These are phyloP conservation scores for Cerioporus squamosus DNA, from an alignment of 1,284 basidiomycete species.

Conservation along the genomic window DNA sequence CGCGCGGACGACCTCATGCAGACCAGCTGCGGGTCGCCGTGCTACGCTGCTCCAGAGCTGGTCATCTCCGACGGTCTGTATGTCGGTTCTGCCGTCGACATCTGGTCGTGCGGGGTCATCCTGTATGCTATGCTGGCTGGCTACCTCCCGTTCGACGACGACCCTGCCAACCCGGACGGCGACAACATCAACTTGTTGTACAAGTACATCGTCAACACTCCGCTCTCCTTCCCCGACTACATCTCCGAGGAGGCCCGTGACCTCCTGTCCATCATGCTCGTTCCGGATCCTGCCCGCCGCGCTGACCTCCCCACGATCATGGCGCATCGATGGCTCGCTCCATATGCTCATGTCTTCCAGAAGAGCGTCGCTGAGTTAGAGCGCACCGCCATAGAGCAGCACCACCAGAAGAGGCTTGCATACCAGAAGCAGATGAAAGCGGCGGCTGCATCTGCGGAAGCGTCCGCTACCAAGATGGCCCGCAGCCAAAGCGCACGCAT, in stretches of 20 bases:
- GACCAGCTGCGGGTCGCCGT: constrained; percentile 96
- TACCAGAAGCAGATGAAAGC: constrained; percentile 78
- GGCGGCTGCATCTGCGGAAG: constrained; percentile 39
- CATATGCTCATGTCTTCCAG: constrained; percentile 69
- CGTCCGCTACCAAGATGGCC: constrained; percentile 40
- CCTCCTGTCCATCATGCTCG: constrained; percentile 83
- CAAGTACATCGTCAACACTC: constrained; percentile 98
- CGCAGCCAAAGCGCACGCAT: constrained; percentile 51
- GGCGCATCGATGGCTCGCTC: constrained; percentile 82
- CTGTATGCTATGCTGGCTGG: constrained; percentile 99
- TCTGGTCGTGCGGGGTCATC: constrained; percentile 99
- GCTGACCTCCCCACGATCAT: constrained; percentile 80
- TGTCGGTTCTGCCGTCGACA: constrained; percentile 98
- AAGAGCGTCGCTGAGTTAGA: constrained; percentile 82
- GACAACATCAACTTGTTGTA: constrained; percentile 99
- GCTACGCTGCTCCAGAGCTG: constrained; percentile 99
- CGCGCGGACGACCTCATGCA: constrained; percentile 96
- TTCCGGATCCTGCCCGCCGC: constrained; percentile 78
- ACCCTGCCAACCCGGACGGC: constrained; percentile 97
- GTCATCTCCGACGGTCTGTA: constrained; percentile 98
- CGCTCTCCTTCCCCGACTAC: constrained; percentile 93
- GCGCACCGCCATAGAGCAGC: constrained; percentile 79
- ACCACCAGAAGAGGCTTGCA: constrained; percentile 80
- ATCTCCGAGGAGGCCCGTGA: constrained; percentile 81
- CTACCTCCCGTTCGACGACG: constrained; percentile 98